Conservation (phyloP, 345 rosid genomes). For the Moricandia arvensis region DNA sequence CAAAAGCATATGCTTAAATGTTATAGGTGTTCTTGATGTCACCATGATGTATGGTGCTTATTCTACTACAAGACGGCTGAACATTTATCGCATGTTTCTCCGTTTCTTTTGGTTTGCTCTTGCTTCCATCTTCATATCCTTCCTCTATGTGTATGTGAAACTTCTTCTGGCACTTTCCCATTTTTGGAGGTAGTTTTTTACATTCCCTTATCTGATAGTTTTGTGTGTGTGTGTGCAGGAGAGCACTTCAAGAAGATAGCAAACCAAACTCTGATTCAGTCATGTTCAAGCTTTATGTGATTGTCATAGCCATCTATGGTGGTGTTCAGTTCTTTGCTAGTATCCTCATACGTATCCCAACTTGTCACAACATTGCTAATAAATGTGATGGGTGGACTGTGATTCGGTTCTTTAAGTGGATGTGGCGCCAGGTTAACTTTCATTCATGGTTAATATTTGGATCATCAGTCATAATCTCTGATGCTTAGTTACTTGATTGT, state of each 20-base stretch:
- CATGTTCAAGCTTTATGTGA: conserved; percentile 63
- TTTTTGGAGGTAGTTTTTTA: neutral
- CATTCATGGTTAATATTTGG: neutral
- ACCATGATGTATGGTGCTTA: conserved; percentile 96
- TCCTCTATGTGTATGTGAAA: conserved; percentile 85
- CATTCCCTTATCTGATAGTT: conserved; percentile 18
- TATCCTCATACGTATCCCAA: conserved; percentile 84
- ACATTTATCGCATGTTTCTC: conserved; percentile 74
- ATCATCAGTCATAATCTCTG: conserved; percentile 1
- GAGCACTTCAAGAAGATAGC: conserved; percentile 51
- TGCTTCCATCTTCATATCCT: conserved; percentile 72
- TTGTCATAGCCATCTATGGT: conserved; percentile 71
- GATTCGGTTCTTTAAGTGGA: conserved; percentile 84
- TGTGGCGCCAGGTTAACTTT: conserved; percentile 47
- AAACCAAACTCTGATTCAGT: conserved; percentile 45
- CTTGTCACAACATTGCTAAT: conserved; percentile 70
- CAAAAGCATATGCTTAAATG: conserved; percentile 21
- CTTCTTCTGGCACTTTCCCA: neutral
- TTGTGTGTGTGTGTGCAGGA: conserved; percentile 46
- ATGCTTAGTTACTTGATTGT: conserved; percentile 21
- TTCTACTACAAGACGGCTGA: conserved; percentile 71
- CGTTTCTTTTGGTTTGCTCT: conserved; percentile 77
- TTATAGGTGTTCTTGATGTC: conserved; percentile 79
- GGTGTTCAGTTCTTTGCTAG: conserved; percentile 74
- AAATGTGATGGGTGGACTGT: conserved; percentile 78